Evolutionary conservation across 2,329 filamentous ascomycete species (phyloP), one percentile per base, ranked within the genome.

Genomic region (Chaetomium strumarium): DNA sequence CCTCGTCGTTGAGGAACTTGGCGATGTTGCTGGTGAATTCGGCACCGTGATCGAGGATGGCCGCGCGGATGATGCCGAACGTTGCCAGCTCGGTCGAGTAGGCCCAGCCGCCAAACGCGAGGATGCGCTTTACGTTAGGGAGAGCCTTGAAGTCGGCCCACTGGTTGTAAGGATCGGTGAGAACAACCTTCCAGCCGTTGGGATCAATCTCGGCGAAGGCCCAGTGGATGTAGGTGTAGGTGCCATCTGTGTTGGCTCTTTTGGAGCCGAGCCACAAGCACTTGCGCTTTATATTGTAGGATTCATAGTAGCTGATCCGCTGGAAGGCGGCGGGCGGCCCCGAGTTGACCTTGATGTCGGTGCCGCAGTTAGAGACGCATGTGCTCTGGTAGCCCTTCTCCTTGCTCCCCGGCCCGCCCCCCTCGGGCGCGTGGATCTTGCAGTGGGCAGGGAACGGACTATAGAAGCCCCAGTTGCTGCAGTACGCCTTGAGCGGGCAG

Each of bases 321-420:
- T 9, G 6, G 24, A 46, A 52, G 40, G 36, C 9, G 2, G 16
- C 10, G 3, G 10, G n/a, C n/a, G n/a, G n/a, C 64, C n/a, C 5
- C 12, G n/a, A 44, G 20, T 8, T 63, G 61, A 52, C n/a, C n/a
- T 68, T 60, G 46, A 74, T 66, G 24, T 70, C 56, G 36, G 58
- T 60, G 20, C 73, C 69, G 57, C 74, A 72, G 62, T 70, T 74
- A 40, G 64, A 70, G 45, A 75, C 70, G 55, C 70, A 64, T 11
- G 60, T 59, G 36, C n/a, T n/a, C n/a, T n/a, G n/a, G n/a, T n/a
- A n/a, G n/a, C n/a, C n/a, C n/a, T n/a, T n/a, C n/a, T n/a, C n/a
- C n/a, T 64, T 57, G 0, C 62, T 67, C 7, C 67, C 67, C 1
- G 65, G 63, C 0, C 58, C 56, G 1, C 62, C 63, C 0, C 64